These are phyloP conservation scores for Fusarium concolor DNA, from an alignment of 2,329 filamentous ascomycete genomes.

Conservation along the genomic window DNA sequence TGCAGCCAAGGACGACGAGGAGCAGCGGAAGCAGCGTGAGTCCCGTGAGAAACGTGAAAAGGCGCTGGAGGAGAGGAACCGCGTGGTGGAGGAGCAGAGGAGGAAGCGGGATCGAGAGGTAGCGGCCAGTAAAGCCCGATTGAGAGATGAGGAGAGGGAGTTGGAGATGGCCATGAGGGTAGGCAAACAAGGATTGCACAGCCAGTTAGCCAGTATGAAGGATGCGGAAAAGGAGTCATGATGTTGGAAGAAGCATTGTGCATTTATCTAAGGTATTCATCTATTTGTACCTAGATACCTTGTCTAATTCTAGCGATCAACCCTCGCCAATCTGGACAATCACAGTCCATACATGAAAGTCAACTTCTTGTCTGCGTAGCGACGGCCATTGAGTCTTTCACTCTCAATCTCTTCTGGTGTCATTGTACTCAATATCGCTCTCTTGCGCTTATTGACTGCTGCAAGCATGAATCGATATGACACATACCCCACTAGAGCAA, in stretches of 20 bases:
- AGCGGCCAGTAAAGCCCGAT: slow-evolving; percentile 68
- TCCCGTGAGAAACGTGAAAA: slow-evolving; percentile 71
- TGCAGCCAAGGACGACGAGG: slow-evolving; percentile 62
- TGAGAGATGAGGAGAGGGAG: slow-evolving; percentile 75
- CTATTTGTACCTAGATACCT: slow-evolving; percentile 9
- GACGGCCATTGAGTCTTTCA: slow-evolving; percentile 41
- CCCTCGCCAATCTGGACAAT: not conserved
- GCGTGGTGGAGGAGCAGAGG: slow-evolving; percentile 72
- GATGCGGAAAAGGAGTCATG: slow-evolving; percentile 39
- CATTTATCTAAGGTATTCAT: slow-evolving; percentile 3
- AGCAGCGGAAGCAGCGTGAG: slow-evolving; percentile 60
- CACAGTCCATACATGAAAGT: slow-evolving; percentile 46
- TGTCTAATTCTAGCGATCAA: slow-evolving; percentile 12
- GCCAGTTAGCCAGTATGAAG: slow-evolving; percentile 62
- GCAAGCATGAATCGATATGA: slow-evolving; percentile 39
- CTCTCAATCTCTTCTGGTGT: slow-evolving; percentile 41
- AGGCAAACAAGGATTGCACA: slow-evolving; percentile 72
- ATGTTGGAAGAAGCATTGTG: slow-evolving; percentile 6
- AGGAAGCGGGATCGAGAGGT: slow-evolving; percentile 68
- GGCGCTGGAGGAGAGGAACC: slow-evolving; percentile 74
- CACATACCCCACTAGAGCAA: slow-evolving; percentile 41
- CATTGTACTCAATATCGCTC: slow-evolving; percentile 31
- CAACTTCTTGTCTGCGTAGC: slow-evolving; percentile 46
- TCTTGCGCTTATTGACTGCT: slow-evolving; percentile 40
- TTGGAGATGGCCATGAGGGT: slow-evolving; percentile 76